These are phyloP conservation scores for Ascobolus immersus DNA, from an alignment of 495 filamentous ascomycete genomes.

Conservation along the genomic window DNA sequence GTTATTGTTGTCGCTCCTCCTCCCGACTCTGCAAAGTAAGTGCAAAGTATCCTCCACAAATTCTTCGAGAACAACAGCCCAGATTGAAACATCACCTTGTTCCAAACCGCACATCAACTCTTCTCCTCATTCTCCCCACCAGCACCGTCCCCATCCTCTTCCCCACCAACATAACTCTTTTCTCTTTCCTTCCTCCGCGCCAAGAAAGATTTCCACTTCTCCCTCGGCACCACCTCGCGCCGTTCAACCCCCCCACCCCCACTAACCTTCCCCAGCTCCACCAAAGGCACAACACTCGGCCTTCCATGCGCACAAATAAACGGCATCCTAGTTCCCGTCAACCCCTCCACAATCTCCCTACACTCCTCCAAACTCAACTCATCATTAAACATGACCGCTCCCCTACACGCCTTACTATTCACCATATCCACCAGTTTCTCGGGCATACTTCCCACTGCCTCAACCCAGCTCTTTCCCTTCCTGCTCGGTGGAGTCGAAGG, in stretches of 20 bases:
- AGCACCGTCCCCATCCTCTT: background rate
- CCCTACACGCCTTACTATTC: conserved; percentile 72
- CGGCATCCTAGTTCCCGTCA: conserved; percentile 53
- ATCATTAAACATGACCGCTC: conserved; percentile 96
- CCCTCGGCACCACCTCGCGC: conserved; percentile 4
- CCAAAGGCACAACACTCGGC: conserved; percentile 47
- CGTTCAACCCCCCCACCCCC: conserved; percentile 1
- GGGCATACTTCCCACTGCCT: conserved; percentile 25
- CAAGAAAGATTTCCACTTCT: background rate
- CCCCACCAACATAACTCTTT: background rate
- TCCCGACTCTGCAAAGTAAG: too few species aligned
- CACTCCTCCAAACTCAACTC: conserved; percentile 39
- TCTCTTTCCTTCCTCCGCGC: background rate
- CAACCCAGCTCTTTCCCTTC: conserved; percentile 2
- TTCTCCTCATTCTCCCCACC: background rate
- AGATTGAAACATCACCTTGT: too few species aligned
- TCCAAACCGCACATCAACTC: too few species aligned
- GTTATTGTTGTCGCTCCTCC: too few species aligned
- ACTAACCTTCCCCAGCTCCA: conserved; percentile 11
- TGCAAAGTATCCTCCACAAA: too few species aligned
- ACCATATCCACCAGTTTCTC: conserved; percentile 56
- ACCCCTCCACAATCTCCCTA: conserved; percentile 28
- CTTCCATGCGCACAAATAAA: conserved; percentile 85
- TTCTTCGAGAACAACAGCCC: too few species aligned
- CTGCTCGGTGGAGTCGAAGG: background rate